Evolutionary conservation across 2,329 filamentous ascomycete genomes (phyloP).

Genomic region (Ceratocystis albifundus): DNA sequence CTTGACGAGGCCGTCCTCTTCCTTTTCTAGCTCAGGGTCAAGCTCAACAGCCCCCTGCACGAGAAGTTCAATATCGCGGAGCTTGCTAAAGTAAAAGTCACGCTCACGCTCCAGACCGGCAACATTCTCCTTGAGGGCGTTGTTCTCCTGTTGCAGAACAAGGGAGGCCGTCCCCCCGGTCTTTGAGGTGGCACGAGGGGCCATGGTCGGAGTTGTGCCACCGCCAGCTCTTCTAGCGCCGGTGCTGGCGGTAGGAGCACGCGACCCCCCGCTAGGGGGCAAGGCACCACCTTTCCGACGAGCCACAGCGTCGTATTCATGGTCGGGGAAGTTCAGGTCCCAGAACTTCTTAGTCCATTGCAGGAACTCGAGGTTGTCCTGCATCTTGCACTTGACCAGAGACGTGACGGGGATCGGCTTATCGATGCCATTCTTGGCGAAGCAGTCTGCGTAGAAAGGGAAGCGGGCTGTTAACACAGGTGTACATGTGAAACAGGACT

Average conservation of each 20-base stretch:
- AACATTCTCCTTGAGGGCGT: conserved; percentile 89
- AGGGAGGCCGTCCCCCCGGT: conserved; percentile 43
- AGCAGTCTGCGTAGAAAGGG: conserved; percentile 49
- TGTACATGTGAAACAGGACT: not conserved
- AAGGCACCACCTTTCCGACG: conserved; percentile 68
- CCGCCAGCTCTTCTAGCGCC: conserved; percentile 43
- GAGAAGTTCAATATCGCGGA: conserved; percentile 89
- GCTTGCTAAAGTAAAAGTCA: conserved; percentile 98
- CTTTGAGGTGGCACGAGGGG: conserved; percentile 32
- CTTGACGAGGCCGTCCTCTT: conserved; percentile 84
- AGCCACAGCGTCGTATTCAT: conserved; percentile 84
- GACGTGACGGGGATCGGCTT: conserved; percentile 78
- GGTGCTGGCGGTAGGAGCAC: conserved; percentile 40
- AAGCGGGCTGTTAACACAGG: conserved; percentile 23
- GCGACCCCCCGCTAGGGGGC: conserved; percentile 38
- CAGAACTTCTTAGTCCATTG: conserved; percentile 96
- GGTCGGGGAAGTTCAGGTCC: conserved; percentile 95
- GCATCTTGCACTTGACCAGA: conserved; percentile 98
- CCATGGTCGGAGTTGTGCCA: conserved; percentile 52
- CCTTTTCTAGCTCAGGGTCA: conserved; percentile 85
- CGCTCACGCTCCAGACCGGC: conserved; percentile 85
- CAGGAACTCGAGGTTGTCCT: conserved; percentile 97
- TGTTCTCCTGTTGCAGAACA: conserved; percentile 73
- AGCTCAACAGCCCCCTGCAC: conserved; percentile 88
- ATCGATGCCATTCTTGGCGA: conserved; percentile 77